Evolutionary conservation across 345 rosid genomes (phyloP).

Genomic region (Melaleuca quinquenervia): DNA sequence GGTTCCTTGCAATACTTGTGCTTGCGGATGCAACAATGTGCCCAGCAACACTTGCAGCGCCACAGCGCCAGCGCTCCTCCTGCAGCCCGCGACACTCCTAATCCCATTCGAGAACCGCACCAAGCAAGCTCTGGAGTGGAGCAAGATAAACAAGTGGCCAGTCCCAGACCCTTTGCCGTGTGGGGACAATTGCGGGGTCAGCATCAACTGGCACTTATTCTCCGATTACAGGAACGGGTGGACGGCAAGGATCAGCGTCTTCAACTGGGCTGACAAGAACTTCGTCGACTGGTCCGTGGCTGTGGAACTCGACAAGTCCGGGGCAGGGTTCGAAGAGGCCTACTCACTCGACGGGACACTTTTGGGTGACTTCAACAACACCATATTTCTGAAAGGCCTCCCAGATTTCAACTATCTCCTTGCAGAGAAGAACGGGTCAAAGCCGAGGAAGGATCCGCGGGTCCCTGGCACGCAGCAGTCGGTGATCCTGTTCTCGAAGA

Average conservation of each 20-base stretch:
- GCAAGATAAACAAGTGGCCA: background rate
- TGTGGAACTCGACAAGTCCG: conserved; percentile 12
- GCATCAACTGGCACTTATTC: conserved; percentile 30
- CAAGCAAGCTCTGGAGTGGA: conserved; percentile 22
- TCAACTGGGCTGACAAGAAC: conserved; percentile 20
- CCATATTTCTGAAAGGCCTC: conserved; percentile 20
- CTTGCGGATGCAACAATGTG: conserved; percentile 28
- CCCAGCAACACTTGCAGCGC: conserved; percentile 22
- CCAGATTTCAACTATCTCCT: conserved; percentile 21
- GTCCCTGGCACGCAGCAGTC: conserved; percentile 45
- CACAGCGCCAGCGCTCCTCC: conserved; percentile 22
- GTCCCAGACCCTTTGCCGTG: conserved; percentile 27
- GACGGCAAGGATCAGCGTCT: conserved; percentile 27
- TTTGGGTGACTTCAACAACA: conserved; percentile 4
- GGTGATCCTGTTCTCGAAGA: conserved; percentile 26
- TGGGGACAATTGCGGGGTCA: conserved; percentile 30
- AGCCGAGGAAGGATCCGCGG: conserved; percentile 26
- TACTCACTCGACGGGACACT: conserved; percentile 33
- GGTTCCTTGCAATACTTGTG: conserved; percentile 45
- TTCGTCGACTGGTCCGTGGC: conserved; percentile 32
- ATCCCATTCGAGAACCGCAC: conserved; percentile 42
- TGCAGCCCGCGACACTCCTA: conserved; percentile 19
- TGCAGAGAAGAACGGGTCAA: conserved; percentile 13
- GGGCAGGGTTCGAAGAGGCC: conserved; percentile 16
- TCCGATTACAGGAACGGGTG: conserved; percentile 23